Conservation (phyloP, 148 eudicot genomes). For the Chenopodium quinoa region DNA sequence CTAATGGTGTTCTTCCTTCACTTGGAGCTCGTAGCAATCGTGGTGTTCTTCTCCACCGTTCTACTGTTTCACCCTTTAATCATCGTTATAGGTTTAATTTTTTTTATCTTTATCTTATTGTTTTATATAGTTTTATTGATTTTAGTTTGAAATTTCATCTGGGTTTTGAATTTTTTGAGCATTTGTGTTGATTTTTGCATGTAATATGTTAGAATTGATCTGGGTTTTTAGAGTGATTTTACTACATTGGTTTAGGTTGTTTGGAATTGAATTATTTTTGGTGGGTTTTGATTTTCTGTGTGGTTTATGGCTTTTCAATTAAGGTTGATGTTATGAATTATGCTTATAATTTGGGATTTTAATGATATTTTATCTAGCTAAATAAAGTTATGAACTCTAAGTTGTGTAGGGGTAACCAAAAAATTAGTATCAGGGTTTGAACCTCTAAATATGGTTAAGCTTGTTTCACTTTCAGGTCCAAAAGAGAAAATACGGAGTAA, state of each 20-base stretch:
- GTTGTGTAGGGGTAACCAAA: too few species aligned
- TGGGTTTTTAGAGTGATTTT: background rate
- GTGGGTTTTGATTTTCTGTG: background rate
- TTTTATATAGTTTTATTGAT: background rate
- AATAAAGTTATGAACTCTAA: too few species aligned
- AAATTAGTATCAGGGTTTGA: too few species aligned
- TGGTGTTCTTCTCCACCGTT: constrained; percentile 35
- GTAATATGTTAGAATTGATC: background rate
- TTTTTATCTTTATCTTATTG: background rate
- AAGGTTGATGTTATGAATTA: background rate
- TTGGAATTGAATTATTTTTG: too few species aligned
- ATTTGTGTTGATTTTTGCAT: background rate
- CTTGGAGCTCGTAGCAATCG: constrained; percentile 62
- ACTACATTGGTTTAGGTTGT: background rate
- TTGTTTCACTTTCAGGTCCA: background rate
- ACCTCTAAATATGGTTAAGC: background rate
- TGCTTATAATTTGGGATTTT: background rate
- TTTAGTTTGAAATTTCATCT: too few species aligned
- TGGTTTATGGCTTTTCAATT: background rate
- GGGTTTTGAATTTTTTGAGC: too few species aligned
- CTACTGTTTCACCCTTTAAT: constrained; percentile 53
- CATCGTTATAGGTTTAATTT: constrained; percentile 44
- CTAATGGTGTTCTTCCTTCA: constrained; percentile 59
- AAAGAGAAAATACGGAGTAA: background rate
- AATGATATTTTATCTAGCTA: background rate